phyloP scores from a whole-genome alignment of 2,329 filamentous ascomycete genomes.

The Ceratocystis huliohia region DNA sequence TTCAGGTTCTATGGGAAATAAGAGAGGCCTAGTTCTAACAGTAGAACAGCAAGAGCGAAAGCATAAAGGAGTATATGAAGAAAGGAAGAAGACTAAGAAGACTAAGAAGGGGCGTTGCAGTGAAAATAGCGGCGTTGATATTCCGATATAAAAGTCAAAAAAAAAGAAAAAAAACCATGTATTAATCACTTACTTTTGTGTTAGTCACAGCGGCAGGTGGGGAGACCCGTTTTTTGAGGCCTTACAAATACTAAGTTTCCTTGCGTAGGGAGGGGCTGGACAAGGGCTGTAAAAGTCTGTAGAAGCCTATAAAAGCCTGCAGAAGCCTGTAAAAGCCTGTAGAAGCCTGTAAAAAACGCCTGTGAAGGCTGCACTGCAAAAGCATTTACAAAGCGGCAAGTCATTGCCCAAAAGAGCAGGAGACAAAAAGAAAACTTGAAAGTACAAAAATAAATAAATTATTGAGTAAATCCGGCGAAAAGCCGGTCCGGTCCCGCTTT shows the following conservation, averaged over 20 bases:
- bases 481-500: background rate
- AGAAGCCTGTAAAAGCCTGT: background rate
- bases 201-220: constrained; percentile 18
- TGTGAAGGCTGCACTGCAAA: too few relatives aligned
- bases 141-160: constrained; percentile 14
- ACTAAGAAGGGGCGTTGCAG: background rate
- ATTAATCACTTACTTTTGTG: constrained; percentile 5
- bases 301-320: background rate
- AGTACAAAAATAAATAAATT: background rate
- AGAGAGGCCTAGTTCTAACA: constrained; percentile 6
- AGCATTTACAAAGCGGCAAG: too few relatives aligned
- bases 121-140: constrained; percentile 16
- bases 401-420: background rate
- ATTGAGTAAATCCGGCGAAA: background rate
- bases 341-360: too few relatives aligned
- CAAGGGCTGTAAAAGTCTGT: background rate
- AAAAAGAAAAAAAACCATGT: background rate
- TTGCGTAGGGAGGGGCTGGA: too few relatives aligned
- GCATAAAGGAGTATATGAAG: background rate
- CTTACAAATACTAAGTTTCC: too few relatives aligned
- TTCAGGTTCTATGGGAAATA: background rate
- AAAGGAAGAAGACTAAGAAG: background rate
- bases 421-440: background rate
- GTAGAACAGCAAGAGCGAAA: background rate
- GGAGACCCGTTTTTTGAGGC: constrained; percentile 1